These are phyloP conservation scores for Sporobolus alterniflorus DNA, from an alignment of 202 grass and related monocot genomes.

Conservation along the genomic window DNA sequence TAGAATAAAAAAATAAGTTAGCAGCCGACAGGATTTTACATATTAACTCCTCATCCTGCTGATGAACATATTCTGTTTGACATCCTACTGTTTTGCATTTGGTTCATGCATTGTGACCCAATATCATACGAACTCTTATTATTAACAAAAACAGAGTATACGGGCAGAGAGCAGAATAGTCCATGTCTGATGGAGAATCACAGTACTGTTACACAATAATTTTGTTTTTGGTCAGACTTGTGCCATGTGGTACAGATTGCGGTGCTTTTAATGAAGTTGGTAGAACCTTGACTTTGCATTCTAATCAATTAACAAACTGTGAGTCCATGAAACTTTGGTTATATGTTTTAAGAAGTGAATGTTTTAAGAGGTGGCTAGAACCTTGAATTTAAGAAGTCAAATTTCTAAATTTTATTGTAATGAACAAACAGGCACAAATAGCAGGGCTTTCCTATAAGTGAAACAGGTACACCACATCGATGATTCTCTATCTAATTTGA, in stretches of 20 bases:
- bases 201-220: slow-evolving; percentile 15
- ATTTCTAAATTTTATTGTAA: background rate
- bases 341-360: background rate
- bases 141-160: background rate
- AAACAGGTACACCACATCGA: slow-evolving; percentile 30
- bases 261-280: slow-evolving; percentile 16
- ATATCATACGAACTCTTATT: background rate
- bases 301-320: background rate
- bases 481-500: background rate
- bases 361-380: no score
- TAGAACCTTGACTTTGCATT: background rate
- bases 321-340: background rate
- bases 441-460: background rate
- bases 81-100: slow-evolving; percentile 12
- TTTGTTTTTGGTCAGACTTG: background rate
- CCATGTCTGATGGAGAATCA: background rate
- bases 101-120: background rate
- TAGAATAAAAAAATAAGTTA: slow-evolving; percentile 9
- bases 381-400: no score
- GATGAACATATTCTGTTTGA: slow-evolving; percentile 31
- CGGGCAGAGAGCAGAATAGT: slow-evolving; percentile 13
- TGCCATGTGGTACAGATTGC: slow-evolving; percentile 4
- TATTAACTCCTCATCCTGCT: background rate
- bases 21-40: slow-evolving; percentile 5
- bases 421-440: slow-evolving; percentile 7